phyloP scores from a whole-genome alignment of 768 basidiomycete species.

The Lentinula edodes region DNA sequence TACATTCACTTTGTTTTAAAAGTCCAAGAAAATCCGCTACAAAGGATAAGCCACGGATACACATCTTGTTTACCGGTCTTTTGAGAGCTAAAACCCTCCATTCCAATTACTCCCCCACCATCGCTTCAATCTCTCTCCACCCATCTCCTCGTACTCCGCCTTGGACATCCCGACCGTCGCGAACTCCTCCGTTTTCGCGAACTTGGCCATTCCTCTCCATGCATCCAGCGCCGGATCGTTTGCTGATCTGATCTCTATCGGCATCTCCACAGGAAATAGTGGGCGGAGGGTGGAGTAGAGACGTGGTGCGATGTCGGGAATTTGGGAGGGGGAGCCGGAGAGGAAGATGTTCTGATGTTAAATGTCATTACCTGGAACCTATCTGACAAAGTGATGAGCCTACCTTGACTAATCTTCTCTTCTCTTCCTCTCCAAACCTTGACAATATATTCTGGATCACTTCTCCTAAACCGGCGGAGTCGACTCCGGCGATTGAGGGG shows the following conservation, averaged over 20 bases:
- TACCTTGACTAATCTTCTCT: conserved; percentile 73
- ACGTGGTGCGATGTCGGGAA: conserved; percentile 64
- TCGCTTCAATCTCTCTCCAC: conserved; percentile 77
- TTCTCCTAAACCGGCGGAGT: conserved; percentile 93
- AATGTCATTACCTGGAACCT: background rate
- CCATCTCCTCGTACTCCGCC: conserved; percentile 87
- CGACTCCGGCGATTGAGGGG: conserved; percentile 90
- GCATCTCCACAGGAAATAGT: conserved; percentile 78
- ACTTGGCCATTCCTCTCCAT: conserved; percentile 90
- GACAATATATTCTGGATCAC: conserved; percentile 79
- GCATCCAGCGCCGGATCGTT: conserved; percentile 68
- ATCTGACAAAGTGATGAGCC: background rate
- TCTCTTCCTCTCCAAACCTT: conserved; percentile 62
- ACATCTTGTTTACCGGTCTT: no score
- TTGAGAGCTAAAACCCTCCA: conserved; percentile 16
- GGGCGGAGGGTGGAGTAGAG: conserved; percentile 75
- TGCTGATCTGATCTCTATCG: conserved; percentile 59
- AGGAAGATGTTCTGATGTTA: conserved; percentile 75
- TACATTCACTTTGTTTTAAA: no score
- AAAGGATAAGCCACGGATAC: no score
- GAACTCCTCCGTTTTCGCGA: conserved; percentile 45
- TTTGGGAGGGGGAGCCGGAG: conserved; percentile 74
- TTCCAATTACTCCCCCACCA: conserved; percentile 97
- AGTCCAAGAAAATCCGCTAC: no score
- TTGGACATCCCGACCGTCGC: conserved; percentile 53